phyloP scores from a whole-genome alignment of 1,284 basidiomycete species.

The Irpex sp. region DNA sequence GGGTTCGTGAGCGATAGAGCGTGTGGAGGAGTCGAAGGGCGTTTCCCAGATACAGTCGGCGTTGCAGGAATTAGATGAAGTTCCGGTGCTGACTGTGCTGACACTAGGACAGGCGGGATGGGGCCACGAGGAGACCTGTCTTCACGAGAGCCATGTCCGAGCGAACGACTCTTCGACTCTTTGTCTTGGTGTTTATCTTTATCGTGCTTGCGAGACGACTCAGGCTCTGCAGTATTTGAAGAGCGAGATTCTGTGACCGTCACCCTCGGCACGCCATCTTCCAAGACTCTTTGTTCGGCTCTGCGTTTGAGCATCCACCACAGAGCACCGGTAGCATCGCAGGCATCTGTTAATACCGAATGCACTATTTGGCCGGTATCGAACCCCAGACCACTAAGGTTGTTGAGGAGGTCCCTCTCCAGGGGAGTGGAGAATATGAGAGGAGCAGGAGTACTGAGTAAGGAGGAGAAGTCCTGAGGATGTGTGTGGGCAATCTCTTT shows the following conservation, averaged over 20 bases:
- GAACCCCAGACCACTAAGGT: constrained; percentile 76
- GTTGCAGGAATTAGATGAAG: constrained; percentile 73
- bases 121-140: constrained; percentile 10
- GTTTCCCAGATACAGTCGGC: constrained; percentile 46
- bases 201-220: constrained; percentile 12
- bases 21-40: constrained; percentile 50
- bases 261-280: constrained; percentile 27
- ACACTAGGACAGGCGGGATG: constrained; percentile 20
- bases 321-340: constrained; percentile 85
- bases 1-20: constrained; percentile 41
- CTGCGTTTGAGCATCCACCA: constrained; percentile 97
- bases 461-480: constrained; percentile 66
- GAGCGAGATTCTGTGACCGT: constrained; percentile 5
- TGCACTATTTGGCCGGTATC: constrained; percentile 95
- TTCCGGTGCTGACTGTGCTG: constrained; percentile 42
- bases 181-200: constrained; percentile 17
- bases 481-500: constrained; percentile 37
- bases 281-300: constrained; percentile 59
- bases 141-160: constrained; percentile 19
- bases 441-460: constrained; percentile 69
- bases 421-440: constrained; percentile 82
- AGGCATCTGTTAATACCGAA: constrained; percentile 88
- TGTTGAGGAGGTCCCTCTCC: constrained; percentile 80
- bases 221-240: not conserved
- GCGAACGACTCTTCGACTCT: constrained; percentile 14